Base-by-base conservation (phyloP, 139 green algal species). In the Microglena sp. region DNA sequence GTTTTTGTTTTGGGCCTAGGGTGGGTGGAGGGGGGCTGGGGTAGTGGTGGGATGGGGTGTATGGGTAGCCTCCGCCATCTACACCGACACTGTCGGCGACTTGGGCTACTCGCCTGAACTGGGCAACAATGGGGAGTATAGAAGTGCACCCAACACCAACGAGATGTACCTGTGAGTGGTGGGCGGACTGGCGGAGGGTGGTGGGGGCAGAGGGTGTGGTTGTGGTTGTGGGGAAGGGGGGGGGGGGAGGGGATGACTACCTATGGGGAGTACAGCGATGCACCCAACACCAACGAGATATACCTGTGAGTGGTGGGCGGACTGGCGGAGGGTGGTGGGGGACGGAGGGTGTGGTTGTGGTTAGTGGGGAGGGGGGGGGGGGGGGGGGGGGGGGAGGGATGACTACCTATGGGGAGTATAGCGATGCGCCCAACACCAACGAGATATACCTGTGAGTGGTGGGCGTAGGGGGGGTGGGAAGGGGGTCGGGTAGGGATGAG, bases 71-170 rank as follows among this genome's bases (percentile, higher is more conserved):
- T 84, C 64, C 30, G 90, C 96, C 5, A 96, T 96, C 60, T 96
- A 96, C 67, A 81, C 90, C 2, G 89, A 95, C 89, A 95, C 89
- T 0, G 87, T 95, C 15, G 89, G 67, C 5, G 89, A 95, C 62
- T 74, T 95, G 59, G 89, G 89, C 4, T 87, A 73, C 28, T 78
- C 87, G 0, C 24, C 76, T 7, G 74, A 86, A 74, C 65, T 71
- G 55, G n/a, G n/a, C n/a, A n/a, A n/a, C n/a, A n/a, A n/a, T 55
- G 1, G 54, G 46, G 8, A 29, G 24, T 35, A n/a, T 21, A 62
- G 24, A 50, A 15, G 40, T 50, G 18, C 11, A 15, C 11, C 11
- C 11, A 15, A 15, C 40, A 15, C 40, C 40, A 11, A 46, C 8
- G 40, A 46, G 8, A n/a, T 46, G 40, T 46, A 8, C 8, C 8